Conservation (phyloP, 345 rosid genomes). For the Aquilaria malaccensis region DNA sequence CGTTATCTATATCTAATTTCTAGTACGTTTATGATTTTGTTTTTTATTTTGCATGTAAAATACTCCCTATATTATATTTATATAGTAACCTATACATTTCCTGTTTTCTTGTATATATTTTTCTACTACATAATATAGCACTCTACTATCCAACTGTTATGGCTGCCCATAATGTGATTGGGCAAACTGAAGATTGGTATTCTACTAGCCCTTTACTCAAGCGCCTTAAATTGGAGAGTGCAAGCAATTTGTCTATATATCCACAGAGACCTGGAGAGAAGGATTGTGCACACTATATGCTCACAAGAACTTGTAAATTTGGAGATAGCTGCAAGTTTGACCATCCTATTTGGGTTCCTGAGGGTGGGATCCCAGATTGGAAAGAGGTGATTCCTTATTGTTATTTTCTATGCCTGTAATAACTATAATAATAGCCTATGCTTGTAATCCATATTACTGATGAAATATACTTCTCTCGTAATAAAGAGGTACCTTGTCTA, state of each 20-base stretch:
- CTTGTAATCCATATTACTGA: conserved; percentile 1
- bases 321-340: conserved; percentile 99
- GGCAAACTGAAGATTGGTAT: conserved; percentile 97
- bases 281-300: conserved; percentile 99
- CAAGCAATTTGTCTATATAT: conserved; percentile 78
- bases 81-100: conserved; percentile 41
- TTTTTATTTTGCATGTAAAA: conserved; percentile 2
- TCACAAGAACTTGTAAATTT: conserved; percentile 95
- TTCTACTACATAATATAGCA: conserved; percentile 74
- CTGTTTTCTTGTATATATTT: conserved; percentile 39
- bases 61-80: conserved; percentile 33
- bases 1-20: conserved; percentile 2
- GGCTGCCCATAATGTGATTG: conserved; percentile 77
- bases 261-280: conserved; percentile 98
- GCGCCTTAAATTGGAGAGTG: conserved; percentile 86
- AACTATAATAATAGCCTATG: conserved; percentile 15
- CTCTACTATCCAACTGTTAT: conserved; percentile 81
- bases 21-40: conserved; percentile 4
- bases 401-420: conserved; percentile 36
- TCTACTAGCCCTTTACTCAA: conserved; percentile 63
- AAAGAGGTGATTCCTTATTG: conserved; percentile 96
- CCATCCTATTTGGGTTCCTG: conserved; percentile 99
- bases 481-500: no score
- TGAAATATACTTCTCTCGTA: background rate
- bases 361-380: conserved; percentile 99